Conservation (phyloP, 2,329 filamentous ascomycete genomes). For the Cordyceps pruinosa region DNA sequence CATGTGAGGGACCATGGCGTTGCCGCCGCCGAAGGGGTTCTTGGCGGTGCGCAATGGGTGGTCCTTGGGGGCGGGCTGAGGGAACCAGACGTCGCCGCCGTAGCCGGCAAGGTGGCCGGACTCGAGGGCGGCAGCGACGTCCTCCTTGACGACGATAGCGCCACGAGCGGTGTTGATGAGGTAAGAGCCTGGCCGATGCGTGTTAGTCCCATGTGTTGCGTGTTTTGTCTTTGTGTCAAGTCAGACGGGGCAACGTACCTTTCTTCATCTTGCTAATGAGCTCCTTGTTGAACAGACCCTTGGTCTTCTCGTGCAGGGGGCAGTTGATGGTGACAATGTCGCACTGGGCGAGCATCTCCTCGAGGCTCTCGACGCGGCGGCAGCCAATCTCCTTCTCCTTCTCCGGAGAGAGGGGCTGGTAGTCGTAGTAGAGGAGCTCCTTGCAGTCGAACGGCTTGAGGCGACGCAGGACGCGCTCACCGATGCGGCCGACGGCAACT, state of each 20-base stretch:
- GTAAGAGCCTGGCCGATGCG: slow-evolving; percentile 61
- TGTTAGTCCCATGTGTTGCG: too few relatives aligned
- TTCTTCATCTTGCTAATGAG: slow-evolving; percentile 99
- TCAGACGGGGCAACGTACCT: slow-evolving; percentile 43
- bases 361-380: slow-evolving; percentile 78
- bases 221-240: not conserved
- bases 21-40: slow-evolving; percentile 93
- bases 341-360: slow-evolving; percentile 91
- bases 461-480: slow-evolving; percentile 92
- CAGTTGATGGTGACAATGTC: slow-evolving; percentile 99
- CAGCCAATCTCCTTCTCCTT: slow-evolving; percentile 93
- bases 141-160: slow-evolving; percentile 98
- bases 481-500: slow-evolving; percentile 94
- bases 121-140: slow-evolving; percentile 90
- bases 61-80: slow-evolving; percentile 89
- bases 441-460: slow-evolving; percentile 99
- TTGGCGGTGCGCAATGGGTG: slow-evolving; percentile 88
- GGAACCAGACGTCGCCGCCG: slow-evolving; percentile 91
- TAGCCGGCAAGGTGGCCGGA: slow-evolving; percentile 85
- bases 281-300: slow-evolving; percentile 96
- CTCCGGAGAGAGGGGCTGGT: slow-evolving; percentile 85
- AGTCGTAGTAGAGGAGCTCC: slow-evolving; percentile 98
- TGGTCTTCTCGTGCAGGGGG: slow-evolving; percentile 96
- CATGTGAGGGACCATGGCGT: slow-evolving; percentile 99
- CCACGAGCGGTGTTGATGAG: slow-evolving; percentile 98